Percentiles rank a stretch among this genome's conserved stretches.
Evolutionary conservation across 2,329 filamentous ascomycete genomes (phyloP).

Genomic region (Orbilia quercus): DNA sequence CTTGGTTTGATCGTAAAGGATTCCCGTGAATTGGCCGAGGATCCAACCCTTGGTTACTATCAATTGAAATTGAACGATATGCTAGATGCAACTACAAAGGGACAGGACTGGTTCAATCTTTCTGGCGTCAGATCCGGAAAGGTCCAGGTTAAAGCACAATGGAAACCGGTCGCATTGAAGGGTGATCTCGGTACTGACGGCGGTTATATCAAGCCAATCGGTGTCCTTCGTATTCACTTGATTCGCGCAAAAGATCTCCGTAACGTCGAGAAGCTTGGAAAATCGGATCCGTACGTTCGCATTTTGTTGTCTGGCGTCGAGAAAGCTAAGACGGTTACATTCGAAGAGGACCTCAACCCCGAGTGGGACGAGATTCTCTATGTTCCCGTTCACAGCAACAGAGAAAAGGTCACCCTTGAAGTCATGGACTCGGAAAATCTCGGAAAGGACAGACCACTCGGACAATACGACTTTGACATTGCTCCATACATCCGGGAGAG

Average conservation of each 20-base stretch:
- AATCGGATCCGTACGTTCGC: constrained; percentile 93
- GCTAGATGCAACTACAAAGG: constrained; percentile 87
- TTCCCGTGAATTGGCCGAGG: constrained; percentile 83
- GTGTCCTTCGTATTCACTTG: constrained; percentile 95
- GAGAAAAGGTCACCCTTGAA: constrained; percentile 86
- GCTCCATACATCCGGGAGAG: constrained; percentile 82
- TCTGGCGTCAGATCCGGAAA: constrained; percentile 82
- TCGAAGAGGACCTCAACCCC: constrained; percentile 93
- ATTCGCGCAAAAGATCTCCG: constrained; percentile 82
- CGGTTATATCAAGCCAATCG: constrained; percentile 91
- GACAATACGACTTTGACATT: constrained; percentile 79
- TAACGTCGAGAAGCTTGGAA: constrained; percentile 94
- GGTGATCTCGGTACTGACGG: constrained; percentile 77
- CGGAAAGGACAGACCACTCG: constrained; percentile 88
- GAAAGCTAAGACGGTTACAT: constrained; percentile 91
- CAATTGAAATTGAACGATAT: constrained; percentile 96
- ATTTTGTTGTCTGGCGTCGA: constrained; percentile 89
- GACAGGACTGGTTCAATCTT: constrained; percentile 95
- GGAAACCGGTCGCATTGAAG: constrained; percentile 91
- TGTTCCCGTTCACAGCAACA: constrained; percentile 83
- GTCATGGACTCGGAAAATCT: constrained; percentile 97
- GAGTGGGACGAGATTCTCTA: constrained; percentile 97
- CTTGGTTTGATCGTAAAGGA: constrained; percentile 95
- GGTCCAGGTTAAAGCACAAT: constrained; percentile 89
- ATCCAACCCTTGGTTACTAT: constrained; percentile 88